Base-by-base conservation (phyloP, 805 yeast species). In the Jamesozyma rosinii region DNA sequence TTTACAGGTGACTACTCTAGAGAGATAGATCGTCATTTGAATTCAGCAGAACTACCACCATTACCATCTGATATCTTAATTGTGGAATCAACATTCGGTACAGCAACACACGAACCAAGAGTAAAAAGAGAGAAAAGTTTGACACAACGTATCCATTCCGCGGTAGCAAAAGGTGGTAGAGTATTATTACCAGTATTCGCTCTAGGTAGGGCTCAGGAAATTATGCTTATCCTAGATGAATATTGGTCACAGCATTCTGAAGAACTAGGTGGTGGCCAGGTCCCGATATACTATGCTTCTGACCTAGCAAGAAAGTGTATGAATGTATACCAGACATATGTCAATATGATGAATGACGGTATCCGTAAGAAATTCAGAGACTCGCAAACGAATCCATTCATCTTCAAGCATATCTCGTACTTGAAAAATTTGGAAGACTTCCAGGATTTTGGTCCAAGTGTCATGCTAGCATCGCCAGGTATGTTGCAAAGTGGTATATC, bases 1-100 rank as follows among this genome's bases (percentile, higher is more conserved):
- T 92, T 90, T 60, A 92, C 99, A 0, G 99, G 99, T 44, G 99
- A 92, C 63, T 92, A 86, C 58, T 90, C 97, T 3, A 73, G 99
- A 55, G 97, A 90, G 62, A 88, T 85, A 56, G 95, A 89, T 59
- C 79, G 99, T 49, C 99, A 92, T 69, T 74, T 92, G 55, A 89
- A 87, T 56, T 78, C 88, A 3, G 99, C 98, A 0, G 98, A 92
- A 63, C 81, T 92, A 1, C 98, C 98, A 0, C 84, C 89, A 4
- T 65, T 68, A 38, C 72, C 83, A 48, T 96, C 97, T 0, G 97
- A 92, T 64, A 75, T 92, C 19, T 69, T 92, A 39, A 89, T 92
- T 54, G 83, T 95, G 1, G 99, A 92, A 63, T 83, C 96, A 4
- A 92, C 99, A 1, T 92, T 89, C 61, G 99, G 99, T 44, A 92